A percentile compares a stretch with the other conserved stretches of the same genome.
Conservation (phyloP, 768 basidiomycete species). For the Agrocybe chaxingu region DNA sequence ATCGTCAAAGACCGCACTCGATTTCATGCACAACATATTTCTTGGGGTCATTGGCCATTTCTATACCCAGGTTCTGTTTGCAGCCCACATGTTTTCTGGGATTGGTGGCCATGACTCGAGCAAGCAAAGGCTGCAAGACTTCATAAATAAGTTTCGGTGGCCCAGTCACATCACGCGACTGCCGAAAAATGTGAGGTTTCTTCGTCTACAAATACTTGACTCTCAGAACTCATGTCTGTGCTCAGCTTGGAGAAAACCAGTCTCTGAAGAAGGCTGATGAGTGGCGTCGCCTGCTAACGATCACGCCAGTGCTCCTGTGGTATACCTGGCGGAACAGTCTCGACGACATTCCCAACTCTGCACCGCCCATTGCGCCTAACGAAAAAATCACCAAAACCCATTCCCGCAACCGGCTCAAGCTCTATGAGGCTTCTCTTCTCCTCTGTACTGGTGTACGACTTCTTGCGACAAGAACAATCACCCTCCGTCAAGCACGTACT, state of each 20-base stretch:
- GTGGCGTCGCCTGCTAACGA: slow-evolving; percentile 22
- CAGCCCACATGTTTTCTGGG: slow-evolving; percentile 22
- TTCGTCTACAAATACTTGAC: not conserved
- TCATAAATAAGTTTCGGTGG: slow-evolving; percentile 23
- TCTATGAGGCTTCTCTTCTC: slow-evolving; percentile 13
- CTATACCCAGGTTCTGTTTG: slow-evolving; percentile 17
- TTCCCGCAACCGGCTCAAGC: slow-evolving; percentile 6
- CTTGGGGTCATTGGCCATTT: slow-evolving; percentile 22
- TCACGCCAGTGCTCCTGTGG: slow-evolving; percentile 26
- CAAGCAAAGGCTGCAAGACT: slow-evolving; percentile 19
- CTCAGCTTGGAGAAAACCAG: slow-evolving; percentile 27
- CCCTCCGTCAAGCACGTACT: slow-evolving; percentile 17
- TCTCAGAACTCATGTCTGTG: not conserved
- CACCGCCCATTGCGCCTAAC: no score
- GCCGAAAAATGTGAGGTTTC: slow-evolving; percentile 27
- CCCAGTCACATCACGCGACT: slow-evolving; percentile 26
- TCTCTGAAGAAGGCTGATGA: slow-evolving; percentile 30
- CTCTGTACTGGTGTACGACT: slow-evolving; percentile 18
- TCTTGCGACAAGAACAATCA: slow-evolving; percentile 16
- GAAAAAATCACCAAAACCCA: slow-evolving; percentile 4
- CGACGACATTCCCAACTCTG: slow-evolving; percentile 2
- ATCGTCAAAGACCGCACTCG: slow-evolving; percentile 16
- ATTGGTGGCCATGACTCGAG: slow-evolving; percentile 17
- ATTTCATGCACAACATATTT: slow-evolving; percentile 30
- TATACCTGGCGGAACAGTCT: slow-evolving; percentile 17